A percentile compares a stretch with the other conserved stretches of the same genome.
Conservation (phyloP, 495 filamentous ascomycete genomes). For the Chaetomium fimeti region DNA sequence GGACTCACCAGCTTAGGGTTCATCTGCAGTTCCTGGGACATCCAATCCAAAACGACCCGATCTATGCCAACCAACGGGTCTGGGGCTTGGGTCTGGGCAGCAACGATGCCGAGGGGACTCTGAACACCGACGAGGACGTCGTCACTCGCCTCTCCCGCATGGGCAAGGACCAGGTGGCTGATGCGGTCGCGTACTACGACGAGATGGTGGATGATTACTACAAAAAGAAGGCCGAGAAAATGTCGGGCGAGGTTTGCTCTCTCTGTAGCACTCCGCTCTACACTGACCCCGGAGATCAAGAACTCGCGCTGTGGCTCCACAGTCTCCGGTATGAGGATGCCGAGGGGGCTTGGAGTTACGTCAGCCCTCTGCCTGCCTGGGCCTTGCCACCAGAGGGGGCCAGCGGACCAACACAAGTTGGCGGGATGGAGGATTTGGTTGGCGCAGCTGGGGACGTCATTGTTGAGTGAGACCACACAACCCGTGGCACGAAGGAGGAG, state of each 20-base stretch:
- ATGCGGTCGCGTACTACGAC: constrained; percentile 89
- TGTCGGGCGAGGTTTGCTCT: constrained; percentile 79
- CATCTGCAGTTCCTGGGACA: constrained; percentile 93
- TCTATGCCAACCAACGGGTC: constrained; percentile 90
- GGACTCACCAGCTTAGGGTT: constrained; percentile 93
- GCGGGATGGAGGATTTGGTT: constrained; percentile 53
- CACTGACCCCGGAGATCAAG: constrained; percentile 83
- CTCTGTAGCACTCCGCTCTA: constrained; percentile 86
- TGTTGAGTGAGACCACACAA: constrained; percentile 8
- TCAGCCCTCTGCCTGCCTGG: constrained; percentile 81
- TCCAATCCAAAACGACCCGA: constrained; percentile 94
- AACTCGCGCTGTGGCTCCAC: constrained; percentile 91
- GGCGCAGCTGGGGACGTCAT: constrained; percentile 42
- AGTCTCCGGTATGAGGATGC: constrained; percentile 82
- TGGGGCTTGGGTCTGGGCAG: constrained; percentile 79
- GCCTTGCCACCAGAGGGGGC: constrained; percentile 69
- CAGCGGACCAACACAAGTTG: constrained; percentile 59
- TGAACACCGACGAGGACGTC: constrained; percentile 80
- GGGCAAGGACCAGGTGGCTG: constrained; percentile 88
- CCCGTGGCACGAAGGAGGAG: no score
- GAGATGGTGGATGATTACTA: constrained; percentile 86
- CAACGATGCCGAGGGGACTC: constrained; percentile 60
- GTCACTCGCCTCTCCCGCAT: constrained; percentile 81
- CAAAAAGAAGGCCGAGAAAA: constrained; percentile 82
- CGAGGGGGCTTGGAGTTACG: constrained; percentile 79